Evolutionary conservation across 1,284 basidiomycete species (phyloP).

Genomic region (Irpex sp.): DNA sequence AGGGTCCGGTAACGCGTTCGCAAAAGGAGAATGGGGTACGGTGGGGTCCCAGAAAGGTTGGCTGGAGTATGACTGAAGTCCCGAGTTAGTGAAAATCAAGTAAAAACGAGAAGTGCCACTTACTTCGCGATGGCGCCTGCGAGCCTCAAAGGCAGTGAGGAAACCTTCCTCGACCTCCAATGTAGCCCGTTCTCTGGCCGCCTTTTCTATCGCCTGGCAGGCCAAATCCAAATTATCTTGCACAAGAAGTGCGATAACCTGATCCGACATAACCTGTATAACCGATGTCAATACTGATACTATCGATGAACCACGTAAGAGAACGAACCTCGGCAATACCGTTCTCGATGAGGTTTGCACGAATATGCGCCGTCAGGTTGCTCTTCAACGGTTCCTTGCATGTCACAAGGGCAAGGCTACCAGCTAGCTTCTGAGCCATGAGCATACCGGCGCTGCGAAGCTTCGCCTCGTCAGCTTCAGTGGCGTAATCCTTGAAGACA

Average conservation of each 20-base stretch:
- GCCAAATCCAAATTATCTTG: slow-evolving; percentile 94
- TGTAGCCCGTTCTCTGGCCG: slow-evolving; percentile 95
- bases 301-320: background rate
- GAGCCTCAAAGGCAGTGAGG: slow-evolving; percentile 74
- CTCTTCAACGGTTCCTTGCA: slow-evolving; percentile 97
- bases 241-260: slow-evolving; percentile 77
- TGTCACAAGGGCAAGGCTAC: slow-evolving; percentile 94
- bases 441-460: slow-evolving; percentile 90
- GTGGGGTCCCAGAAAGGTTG: slow-evolving; percentile 89
- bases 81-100: slow-evolving; percentile 17
- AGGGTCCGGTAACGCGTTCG: slow-evolving; percentile 82
- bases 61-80: slow-evolving; percentile 51
- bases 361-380: slow-evolving; percentile 89
- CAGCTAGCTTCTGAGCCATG: slow-evolving; percentile 97
- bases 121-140: slow-evolving; percentile 88
- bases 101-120: background rate
- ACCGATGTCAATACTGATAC: background rate
- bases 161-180: slow-evolving; percentile 96
- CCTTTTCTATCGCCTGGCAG: slow-evolving; percentile 93
- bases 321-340: slow-evolving; percentile 78
- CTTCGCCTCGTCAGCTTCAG: slow-evolving; percentile 89
- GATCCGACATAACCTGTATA: slow-evolving; percentile 62
- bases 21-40: slow-evolving; percentile 71
- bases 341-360: slow-evolving; percentile 76
- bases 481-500: slow-evolving; percentile 95